Evolutionary conservation across 1,284 basidiomycete species (phyloP).

Genomic region (Apiotrichum siamense): DNA sequence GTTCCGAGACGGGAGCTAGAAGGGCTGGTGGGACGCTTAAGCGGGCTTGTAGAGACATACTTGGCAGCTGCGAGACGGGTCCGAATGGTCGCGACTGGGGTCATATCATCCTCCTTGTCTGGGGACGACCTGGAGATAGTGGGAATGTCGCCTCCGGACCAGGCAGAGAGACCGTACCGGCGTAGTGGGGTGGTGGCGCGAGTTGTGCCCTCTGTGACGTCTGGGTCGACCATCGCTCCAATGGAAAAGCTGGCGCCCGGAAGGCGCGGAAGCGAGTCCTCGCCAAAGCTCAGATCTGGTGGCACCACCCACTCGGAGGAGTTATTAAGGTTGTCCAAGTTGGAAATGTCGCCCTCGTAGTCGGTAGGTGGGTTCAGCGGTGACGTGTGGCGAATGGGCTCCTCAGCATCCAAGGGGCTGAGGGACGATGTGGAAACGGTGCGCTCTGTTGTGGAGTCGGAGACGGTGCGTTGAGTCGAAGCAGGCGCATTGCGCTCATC

Average conservation of each 20-base stretch:
- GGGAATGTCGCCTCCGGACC: background rate
- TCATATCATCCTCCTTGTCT: background rate
- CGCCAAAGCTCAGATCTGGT: background rate
- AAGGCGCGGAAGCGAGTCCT: background rate
- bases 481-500: background rate
- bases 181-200: background rate
- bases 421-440: background rate
- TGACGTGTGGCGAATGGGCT: constrained; percentile 1
- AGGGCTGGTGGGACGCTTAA: background rate
- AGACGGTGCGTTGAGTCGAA: background rate
- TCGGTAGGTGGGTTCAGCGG: background rate
- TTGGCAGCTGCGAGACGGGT: background rate
- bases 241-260: constrained; percentile 1
- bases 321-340: constrained; percentile 3
- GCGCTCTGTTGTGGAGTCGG: constrained; percentile 1
- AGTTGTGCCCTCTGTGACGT: background rate
- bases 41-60: background rate
- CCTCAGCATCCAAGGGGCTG: background rate
- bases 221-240: constrained; percentile 1
- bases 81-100: background rate
- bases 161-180: background rate
- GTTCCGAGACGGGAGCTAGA: background rate
- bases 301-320: constrained; percentile 2
- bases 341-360: background rate
- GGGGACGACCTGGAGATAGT: background rate